phyloP scores from a whole-genome alignment of 2,329 filamentous ascomycete genomes.

The Phialemonium atrogriseum region DNA sequence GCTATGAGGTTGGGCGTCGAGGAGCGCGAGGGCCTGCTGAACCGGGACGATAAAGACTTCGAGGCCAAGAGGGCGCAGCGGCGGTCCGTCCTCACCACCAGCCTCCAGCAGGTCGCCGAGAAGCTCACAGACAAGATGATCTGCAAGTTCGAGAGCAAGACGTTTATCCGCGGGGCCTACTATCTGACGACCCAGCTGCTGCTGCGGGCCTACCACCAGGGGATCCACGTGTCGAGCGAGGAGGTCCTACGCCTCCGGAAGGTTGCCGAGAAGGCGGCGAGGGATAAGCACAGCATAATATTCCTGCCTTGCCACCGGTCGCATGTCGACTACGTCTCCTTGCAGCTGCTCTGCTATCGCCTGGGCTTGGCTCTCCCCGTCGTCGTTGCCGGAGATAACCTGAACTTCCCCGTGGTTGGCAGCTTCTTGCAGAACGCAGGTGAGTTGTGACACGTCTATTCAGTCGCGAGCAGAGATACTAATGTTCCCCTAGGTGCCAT shows the following conservation, averaged over 20 bases:
- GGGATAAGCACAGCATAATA: conserved; percentile 89
- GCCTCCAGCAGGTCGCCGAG: conserved; percentile 73
- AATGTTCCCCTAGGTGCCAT: conserved; percentile 62
- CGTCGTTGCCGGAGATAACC: conserved; percentile 89
- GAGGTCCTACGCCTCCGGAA: conserved; percentile 77
- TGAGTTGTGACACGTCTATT: conserved; percentile 5
- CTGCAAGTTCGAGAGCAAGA: conserved; percentile 95
- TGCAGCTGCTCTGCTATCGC: conserved; percentile 93
- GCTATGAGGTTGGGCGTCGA: conserved; percentile 67
- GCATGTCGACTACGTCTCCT: conserved; percentile 91
- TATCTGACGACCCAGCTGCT: conserved; percentile 82
- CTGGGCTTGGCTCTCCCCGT: conserved; percentile 82
- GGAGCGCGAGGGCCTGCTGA: conserved; percentile 62
- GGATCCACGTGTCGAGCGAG: conserved; percentile 91
- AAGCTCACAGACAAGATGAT: conserved; percentile 93
- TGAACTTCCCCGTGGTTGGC: conserved; percentile 89
- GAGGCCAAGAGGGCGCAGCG: conserved; percentile 42
- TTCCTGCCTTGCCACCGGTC: conserved; percentile 92
- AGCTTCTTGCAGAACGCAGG: conserved; percentile 87
- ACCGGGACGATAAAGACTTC: conserved; percentile 46
- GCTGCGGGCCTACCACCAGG: conserved; percentile 91
- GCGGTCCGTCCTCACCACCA: conserved; percentile 58
- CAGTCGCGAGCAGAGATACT: not conserved
- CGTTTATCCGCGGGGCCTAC: conserved; percentile 86
- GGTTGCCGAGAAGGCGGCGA: conserved; percentile 74